Conservation (phyloP, 306 rosid species). For the Fragaria iinumae region DNA sequence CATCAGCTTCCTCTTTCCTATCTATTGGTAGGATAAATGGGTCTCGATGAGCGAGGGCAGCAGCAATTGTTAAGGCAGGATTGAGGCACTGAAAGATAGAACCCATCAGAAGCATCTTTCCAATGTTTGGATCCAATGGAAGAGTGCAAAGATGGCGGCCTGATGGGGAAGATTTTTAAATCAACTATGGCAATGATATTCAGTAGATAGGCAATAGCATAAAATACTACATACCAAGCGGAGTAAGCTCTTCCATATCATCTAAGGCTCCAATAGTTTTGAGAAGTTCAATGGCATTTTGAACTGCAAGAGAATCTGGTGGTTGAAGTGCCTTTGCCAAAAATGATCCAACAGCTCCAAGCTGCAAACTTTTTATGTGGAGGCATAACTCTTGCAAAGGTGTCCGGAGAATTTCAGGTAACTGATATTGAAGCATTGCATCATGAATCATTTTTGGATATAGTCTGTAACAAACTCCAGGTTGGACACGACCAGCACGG, state of each 20-base stretch:
- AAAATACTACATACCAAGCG: constrained; percentile 58
- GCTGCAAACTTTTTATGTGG: constrained; percentile 90
- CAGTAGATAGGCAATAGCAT: constrained; percentile 21
- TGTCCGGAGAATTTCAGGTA: constrained; percentile 93
- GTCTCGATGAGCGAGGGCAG: constrained; percentile 91
- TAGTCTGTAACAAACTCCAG: constrained; percentile 88
- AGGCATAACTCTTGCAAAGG: constrained; percentile 98
- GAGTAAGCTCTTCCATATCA: constrained; percentile 86
- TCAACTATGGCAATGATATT: constrained; percentile 24
- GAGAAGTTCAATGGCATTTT: constrained; percentile 91
- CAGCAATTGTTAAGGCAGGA: constrained; percentile 93
- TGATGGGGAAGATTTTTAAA: constrained; percentile 32
- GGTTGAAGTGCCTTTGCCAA: constrained; percentile 96
- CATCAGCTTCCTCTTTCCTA: constrained; percentile 94
- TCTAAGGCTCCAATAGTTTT: constrained; percentile 91
- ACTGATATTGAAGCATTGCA: constrained; percentile 86
- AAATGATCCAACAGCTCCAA: constrained; percentile 85
- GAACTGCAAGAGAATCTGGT: constrained; percentile 90
- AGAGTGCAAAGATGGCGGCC: constrained; percentile 86
- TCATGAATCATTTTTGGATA: constrained; percentile 85
- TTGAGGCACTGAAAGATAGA: constrained; percentile 94
- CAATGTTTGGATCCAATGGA: constrained; percentile 98
- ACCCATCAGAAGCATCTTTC: constrained; percentile 98
- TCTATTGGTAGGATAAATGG: constrained; percentile 87
- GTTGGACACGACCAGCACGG: constrained; percentile 98